A percentile compares a stretch with the other conserved stretches of the same genome.
Conservation (phyloP, 192 early-diverging fungal species). For the Diversispora epigaea region DNA sequence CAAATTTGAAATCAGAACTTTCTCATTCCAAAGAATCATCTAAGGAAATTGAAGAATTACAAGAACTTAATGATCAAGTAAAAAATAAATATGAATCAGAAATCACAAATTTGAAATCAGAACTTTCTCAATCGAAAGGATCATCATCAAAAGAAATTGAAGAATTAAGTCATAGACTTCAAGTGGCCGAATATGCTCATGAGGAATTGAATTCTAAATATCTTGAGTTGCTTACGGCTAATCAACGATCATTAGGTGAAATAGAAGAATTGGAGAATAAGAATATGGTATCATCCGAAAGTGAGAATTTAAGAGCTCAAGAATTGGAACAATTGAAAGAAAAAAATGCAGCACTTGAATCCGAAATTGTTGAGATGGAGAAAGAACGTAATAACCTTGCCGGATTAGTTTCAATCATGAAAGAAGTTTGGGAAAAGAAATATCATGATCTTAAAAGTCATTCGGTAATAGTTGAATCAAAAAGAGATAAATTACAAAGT, state of each 20-base stretch:
- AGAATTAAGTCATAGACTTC: not conserved
- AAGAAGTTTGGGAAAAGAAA: constrained; percentile 7
- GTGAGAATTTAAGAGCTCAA: too few species aligned
- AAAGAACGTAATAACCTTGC: not conserved
- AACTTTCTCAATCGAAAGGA: too few species aligned
- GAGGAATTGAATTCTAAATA: not conserved
- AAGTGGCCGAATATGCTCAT: not conserved
- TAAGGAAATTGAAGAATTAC: not conserved
- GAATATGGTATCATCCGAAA: too few species aligned
- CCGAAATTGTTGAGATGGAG: not conserved
- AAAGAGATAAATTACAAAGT: constrained; percentile 7
- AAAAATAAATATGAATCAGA: not conserved
- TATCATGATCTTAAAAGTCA: not conserved
- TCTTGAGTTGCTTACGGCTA: not conserved
- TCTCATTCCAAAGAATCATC: too few species aligned
- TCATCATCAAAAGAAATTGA: not conserved
- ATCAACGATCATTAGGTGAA: not conserved
- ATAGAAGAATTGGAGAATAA: not conserved
- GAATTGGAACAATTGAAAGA: not conserved
- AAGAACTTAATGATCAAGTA: constrained; percentile 9
- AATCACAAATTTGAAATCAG: too few species aligned
- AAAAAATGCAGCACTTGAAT: not conserved
- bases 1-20: too few species aligned
- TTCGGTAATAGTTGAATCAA: not conserved
- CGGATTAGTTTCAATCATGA: not conserved